Conservation (phyloP, 2,329 filamentous ascomycete species). For the Monosporascus sp. region DNA sequence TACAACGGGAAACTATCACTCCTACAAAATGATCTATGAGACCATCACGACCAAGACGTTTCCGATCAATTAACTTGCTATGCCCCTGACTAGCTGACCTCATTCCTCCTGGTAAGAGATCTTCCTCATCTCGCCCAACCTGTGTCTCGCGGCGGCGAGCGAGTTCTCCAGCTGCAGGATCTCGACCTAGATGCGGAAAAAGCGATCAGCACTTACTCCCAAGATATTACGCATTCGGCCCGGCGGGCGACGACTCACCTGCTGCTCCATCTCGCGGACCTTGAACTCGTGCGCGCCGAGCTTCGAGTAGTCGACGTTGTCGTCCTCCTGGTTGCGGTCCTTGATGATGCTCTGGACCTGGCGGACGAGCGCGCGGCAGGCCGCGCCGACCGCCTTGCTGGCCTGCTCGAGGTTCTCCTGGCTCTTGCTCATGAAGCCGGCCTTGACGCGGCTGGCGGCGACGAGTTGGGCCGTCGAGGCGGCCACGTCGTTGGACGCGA, state of each 20-base stretch:
- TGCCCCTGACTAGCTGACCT: background rate
- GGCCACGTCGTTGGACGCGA: conserved; percentile 94
- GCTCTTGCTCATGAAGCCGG: conserved; percentile 94
- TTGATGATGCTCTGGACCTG: conserved; percentile 95
- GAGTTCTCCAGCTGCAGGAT: conserved; percentile 92
- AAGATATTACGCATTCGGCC: background rate
- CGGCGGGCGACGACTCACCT: conserved; percentile 55
- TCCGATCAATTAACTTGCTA: no score
- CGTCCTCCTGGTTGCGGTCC: conserved; percentile 75
- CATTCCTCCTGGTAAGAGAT: conserved; percentile 83
- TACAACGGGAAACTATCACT: no score
- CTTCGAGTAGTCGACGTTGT: conserved; percentile 80
- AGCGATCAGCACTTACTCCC: background rate
- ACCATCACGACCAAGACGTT: no score
- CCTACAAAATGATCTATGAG: no score
- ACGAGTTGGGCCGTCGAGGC: conserved; percentile 95
- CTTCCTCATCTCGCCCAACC: conserved; percentile 96
- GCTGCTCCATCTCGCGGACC: conserved; percentile 97
- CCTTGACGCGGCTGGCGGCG: conserved; percentile 92
- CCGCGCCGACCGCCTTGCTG: conserved; percentile 85
- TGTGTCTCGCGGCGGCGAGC: conserved; percentile 69
- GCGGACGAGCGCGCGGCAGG: conserved; percentile 80
- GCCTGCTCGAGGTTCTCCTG: conserved; percentile 88
- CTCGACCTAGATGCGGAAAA: conserved; percentile 63
- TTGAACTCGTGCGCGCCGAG: conserved; percentile 95